Evolutionary conservation across 2,329 filamentous ascomycete species (phyloP), one percentile per base, ranked within the genome.

Genomic region (Colletotrichum echinochloae): DNA sequence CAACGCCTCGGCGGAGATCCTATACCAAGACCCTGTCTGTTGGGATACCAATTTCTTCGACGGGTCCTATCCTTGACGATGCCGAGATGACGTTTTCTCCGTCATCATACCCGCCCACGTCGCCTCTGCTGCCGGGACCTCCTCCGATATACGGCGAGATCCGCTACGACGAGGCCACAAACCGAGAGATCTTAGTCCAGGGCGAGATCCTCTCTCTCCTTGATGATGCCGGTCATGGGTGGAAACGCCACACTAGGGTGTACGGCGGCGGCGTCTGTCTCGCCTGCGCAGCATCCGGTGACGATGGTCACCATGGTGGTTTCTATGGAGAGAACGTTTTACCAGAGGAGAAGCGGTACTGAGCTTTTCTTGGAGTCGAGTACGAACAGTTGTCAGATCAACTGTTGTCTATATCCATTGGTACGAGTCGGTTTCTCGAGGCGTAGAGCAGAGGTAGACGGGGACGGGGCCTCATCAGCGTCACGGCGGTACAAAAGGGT

Each of bases 201-300:
- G 86, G 85, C 35, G 85, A 88, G 74, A 84, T 86, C 65, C 81
- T 88, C 49, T 85, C 84, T 11, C 80, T 84, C 16, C 78, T 84
- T 66, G 83, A 88, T 74, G 80, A 81, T 66, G 79, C 82, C 16
- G 86, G 85, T 5, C 81, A 83, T 23, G 83, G 83, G 51, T 90
- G 87, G 88, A 86, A 82, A 74, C 83, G 87, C 46, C 88, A 90
- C 76, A 90, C 87, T 20, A 83, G 87, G 33, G 87, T 89, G 33
- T 89, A 89, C 72, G 87, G 87, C 35, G 87, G 87, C 69, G 87
- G 87, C 7, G 83, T 86, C 3, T 90, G 88, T 72, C 81, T 88
- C 48, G 87, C 87, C 1, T 90, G 88, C 73, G 79, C 84, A 48
- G 86, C 84, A 11, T 82, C 85, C 12, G 84, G 82, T 8, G 79